These are phyloP conservation scores for Penicillium macrosclerotiorum DNA, from an alignment of 495 filamentous ascomycete species.

Conservation along the genomic window DNA sequence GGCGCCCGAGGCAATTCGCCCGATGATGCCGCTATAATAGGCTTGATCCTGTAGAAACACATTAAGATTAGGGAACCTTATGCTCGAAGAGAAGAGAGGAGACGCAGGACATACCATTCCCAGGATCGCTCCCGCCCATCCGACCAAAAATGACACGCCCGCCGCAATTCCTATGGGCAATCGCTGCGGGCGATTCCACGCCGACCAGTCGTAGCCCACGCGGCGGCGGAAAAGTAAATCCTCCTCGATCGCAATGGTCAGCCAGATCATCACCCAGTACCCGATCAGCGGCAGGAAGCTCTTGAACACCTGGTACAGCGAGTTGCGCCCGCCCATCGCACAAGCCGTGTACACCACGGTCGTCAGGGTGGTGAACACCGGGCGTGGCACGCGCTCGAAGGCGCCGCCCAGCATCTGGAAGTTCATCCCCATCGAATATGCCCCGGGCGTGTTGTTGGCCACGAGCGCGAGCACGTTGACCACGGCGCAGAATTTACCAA, in stretches of 20 bases:
- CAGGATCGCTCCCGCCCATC: conserved; percentile 50
- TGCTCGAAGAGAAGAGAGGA: not conserved
- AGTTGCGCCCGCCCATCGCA: conserved; percentile 50
- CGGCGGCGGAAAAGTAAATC: conserved; percentile 40
- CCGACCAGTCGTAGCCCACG: conserved; percentile 44
- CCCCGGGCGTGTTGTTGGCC: conserved; percentile 66
- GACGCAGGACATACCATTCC: conserved; percentile 41
- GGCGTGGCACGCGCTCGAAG: conserved; percentile 65
- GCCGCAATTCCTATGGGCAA: conserved; percentile 49
- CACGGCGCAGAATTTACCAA: conserved; percentile 69
- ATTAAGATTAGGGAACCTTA: not conserved
- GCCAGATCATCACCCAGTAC: conserved; percentile 50
- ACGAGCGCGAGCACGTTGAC: conserved; percentile 67
- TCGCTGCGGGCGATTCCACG: conserved; percentile 40
- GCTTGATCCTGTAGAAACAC: conserved; percentile 36
- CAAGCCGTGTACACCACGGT: conserved; percentile 45
- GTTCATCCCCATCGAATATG: conserved; percentile 71
- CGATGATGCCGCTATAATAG: conserved; percentile 49
- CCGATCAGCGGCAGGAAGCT: conserved; percentile 50
- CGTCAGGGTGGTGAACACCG: conserved; percentile 55
- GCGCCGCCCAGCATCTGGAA: conserved; percentile 66
- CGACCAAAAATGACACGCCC: conserved; percentile 42
- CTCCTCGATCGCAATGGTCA: conserved; percentile 44
- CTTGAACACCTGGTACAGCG: conserved; percentile 46
- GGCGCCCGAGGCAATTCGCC: conserved; percentile 32